These are phyloP conservation scores for Vitis rupestris DNA, from an alignment of 164 flowering plant genomes.

Conservation along the genomic window DNA sequence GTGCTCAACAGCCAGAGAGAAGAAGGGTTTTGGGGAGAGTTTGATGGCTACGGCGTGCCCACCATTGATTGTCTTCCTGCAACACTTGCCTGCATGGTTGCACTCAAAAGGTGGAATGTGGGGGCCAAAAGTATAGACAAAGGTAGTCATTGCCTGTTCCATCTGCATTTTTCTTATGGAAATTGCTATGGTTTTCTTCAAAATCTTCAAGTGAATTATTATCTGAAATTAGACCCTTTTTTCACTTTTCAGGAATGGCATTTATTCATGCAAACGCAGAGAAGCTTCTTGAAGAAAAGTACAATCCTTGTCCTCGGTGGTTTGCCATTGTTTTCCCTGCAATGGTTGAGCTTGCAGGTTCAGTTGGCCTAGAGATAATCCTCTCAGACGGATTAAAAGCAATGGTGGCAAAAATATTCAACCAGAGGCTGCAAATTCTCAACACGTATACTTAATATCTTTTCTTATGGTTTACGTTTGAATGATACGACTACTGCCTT, in stretches of 20 bases:
- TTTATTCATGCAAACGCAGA: slow-evolving; percentile 26
- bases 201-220: too few species aligned
- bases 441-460: slow-evolving; percentile 17
- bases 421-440: slow-evolving; percentile 23
- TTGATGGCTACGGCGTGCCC: slow-evolving; percentile 18
- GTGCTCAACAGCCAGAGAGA: slow-evolving; percentile 37
- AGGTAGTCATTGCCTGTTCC: slow-evolving; percentile 24
- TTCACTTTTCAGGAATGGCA: slow-evolving; percentile 24
- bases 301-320: slow-evolving; percentile 29
- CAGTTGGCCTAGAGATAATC: slow-evolving; percentile 3
- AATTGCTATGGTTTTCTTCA: neutral
- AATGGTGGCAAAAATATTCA: slow-evolving; percentile 11
- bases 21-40: slow-evolving; percentile 47
- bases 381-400: neutral
- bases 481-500: neutral
- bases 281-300: slow-evolving; percentile 20
- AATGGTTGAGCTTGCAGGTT: slow-evolving; percentile 37
- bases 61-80: slow-evolving; percentile 34
- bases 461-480: neutral
- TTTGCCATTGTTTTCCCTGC: slow-evolving; percentile 43
- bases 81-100: slow-evolving; percentile 45
- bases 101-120: slow-evolving; percentile 39
- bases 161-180: neutral
- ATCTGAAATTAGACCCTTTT: neutral
- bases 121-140: slow-evolving; percentile 14